Percentiles rank a stretch among this genome's conserved stretches.
Evolutionary conservation across 768 basidiomycete genomes (phyloP).

Genomic region (Macrolepiota dolichaula): DNA sequence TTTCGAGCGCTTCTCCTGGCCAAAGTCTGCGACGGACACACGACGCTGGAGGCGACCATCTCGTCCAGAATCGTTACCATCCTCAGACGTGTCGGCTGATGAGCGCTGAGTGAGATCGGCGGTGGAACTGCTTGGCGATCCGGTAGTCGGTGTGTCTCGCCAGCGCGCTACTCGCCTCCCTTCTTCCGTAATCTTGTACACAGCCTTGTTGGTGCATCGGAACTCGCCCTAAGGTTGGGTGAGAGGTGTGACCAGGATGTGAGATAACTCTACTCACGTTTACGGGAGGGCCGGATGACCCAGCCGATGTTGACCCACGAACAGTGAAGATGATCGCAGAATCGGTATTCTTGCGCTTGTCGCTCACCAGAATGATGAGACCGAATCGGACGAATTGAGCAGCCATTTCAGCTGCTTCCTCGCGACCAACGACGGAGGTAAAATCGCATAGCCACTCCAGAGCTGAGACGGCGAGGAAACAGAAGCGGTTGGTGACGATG

Average conservation of each 20-base stretch:
- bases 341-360: conserved; percentile 88
- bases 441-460: conserved; percentile 98
- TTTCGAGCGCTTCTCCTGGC: conserved; percentile 56
- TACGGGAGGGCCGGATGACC: conserved; percentile 58
- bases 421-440: conserved; percentile 91
- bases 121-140: conserved; percentile 66
- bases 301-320: conserved; percentile 72
- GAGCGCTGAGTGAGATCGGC: conserved; percentile 58
- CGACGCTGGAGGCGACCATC: conserved; percentile 74
- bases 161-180: conserved; percentile 85
- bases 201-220: conserved; percentile 91
- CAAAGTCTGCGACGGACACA: conserved; percentile 69
- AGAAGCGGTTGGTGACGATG: conserved; percentile 55
- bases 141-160: conserved; percentile 47
- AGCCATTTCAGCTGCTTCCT: conserved; percentile 96
- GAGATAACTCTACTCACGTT: conserved; percentile 47
- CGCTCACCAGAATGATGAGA: conserved; percentile 83
- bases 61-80: conserved; percentile 25
- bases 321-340: conserved; percentile 93
- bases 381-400: conserved; percentile 97
- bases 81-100: conserved; percentile 52
- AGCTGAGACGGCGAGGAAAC: conserved; percentile 83
- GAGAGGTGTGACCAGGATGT: conserved; percentile 15
- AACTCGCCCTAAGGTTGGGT: conserved; percentile 65
- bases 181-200: conserved; percentile 93